Base-by-base conservation (phyloP, 257 asterid species). In the Jaltomata sinuosa region DNA sequence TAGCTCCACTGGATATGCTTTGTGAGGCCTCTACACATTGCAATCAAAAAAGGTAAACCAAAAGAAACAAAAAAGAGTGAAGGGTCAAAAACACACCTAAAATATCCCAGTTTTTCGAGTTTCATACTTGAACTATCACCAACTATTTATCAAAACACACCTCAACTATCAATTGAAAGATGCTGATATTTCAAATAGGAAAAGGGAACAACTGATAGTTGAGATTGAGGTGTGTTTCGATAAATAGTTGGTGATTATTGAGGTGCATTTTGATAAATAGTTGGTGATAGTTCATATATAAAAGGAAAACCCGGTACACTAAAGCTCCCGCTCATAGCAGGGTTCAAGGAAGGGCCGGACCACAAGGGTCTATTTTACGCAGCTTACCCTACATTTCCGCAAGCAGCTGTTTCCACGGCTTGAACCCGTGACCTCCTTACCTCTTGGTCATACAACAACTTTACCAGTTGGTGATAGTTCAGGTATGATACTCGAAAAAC, bases 1-100 rank as follows among this genome's bases (percentile, higher is more conserved):
- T 87, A 97, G 87, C 97, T 97, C 99, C 87, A 91, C 96, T 0
- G 98, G 97, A 62, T 97, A 97, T 18, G 98, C 99, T 90, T 95
- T 95, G 87, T 97, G 98, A 85, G 99, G 99, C 93, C 99, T 95
- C 99, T 96, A 86, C 86, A 87, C 32, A 84, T 85, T 47, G 45
- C 85, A 67, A 67, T 11, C 22, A 49, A 34, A 38, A 49, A 71
- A 67, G 61, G 62, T 27, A 49, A 49, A 47, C 55, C 85, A 84
- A 36, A 84, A 74, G 27, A 14, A 83, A 57, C n/a, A 71, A 49
- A 79, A 55, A 22, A 15, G 38, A 64, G 40, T 1, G 4, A 64
- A 64, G 2, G n/a, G 38, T 62, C 38, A 62, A 27, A 29, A 64
- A 29, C n/a, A 64, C 40, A 7, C 22, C 32, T 64, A 3, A 64